These are phyloP conservation scores for Buxus sempervirens DNA, from an alignment of 164 flowering plant species.

Conservation along the genomic window DNA sequence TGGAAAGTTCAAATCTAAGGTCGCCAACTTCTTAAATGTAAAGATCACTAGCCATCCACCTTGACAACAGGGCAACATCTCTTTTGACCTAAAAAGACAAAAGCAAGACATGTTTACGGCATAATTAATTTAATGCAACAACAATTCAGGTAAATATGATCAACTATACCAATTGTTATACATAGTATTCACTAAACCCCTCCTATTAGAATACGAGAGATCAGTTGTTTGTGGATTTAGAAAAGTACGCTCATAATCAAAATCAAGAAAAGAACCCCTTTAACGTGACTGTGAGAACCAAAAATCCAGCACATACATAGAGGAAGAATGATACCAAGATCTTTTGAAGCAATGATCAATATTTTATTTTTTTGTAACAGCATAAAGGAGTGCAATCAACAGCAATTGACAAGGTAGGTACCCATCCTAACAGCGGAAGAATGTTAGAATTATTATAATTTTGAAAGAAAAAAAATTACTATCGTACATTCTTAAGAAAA, in stretches of 20 bases:
- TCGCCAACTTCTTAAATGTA: conserved; percentile 78
- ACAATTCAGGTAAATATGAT: too few relatives aligned
- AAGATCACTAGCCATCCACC: conserved; percentile 97
- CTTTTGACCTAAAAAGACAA: too few relatives aligned
- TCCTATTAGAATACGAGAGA: not conserved
- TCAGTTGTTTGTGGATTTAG: not conserved
- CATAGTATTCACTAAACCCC: not conserved
- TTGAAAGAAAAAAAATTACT: not conserved
- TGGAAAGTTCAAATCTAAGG: conserved; percentile 92
- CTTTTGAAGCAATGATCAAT: not conserved
- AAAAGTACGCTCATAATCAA: not conserved
- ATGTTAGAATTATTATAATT: too few relatives aligned
- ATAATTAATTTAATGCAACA: too few relatives aligned
- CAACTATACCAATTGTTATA: conserved; percentile 11
- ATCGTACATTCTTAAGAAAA: not conserved
- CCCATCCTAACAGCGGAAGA: not conserved
- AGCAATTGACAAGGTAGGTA: not conserved
- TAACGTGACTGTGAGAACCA: too few relatives aligned
- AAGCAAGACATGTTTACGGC: too few relatives aligned
- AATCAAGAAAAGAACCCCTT: not conserved
- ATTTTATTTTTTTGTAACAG: not conserved
- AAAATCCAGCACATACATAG: not conserved
- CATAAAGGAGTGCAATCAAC: too few relatives aligned
- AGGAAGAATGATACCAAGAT: not conserved
- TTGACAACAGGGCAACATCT: conserved; percentile 83